Evolutionary conservation across 441 rosid species (phyloP), one percentile per base, ranked within the genome.

Genomic region (Biscutella laevigata): DNA sequence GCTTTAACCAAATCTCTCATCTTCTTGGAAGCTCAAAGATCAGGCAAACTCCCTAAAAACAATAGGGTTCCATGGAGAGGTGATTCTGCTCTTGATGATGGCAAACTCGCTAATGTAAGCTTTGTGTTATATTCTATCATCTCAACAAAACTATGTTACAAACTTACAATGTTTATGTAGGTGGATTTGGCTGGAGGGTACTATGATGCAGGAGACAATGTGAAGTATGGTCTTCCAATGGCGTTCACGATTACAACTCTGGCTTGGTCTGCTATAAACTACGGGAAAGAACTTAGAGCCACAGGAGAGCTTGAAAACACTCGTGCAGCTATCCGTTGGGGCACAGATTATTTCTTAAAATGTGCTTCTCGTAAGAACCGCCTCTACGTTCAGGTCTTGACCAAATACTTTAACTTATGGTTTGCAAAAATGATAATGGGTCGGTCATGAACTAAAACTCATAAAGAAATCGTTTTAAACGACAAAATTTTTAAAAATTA

Each of bases 171-270:
- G n/a, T n/a, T n/a, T 45, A 20, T 36, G 2, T 41, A 86, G 97
- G 72, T 74, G 61, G 91, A 91, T 66, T 83, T 91, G 19, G 66
- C 51, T 0, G 98, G 98, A 29, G 98, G 98, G 35, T 91, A 87
- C 58, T 91, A 91, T 53, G 98, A 91, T 59, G 98, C 96, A 2
- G 98, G 98, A 25, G 98, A 91, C 76, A 91, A 91, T 36, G 86
- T 91, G 25, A 85, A 91, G 59, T 91, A 78, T 9, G 94, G 95
- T 21, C 53, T 91, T 4, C 98, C 96, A 4, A 77, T 87, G 96
- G 98, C 98, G 1, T 91, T 85, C 59, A 91, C 95, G 0, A 38
- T 85, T 26, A 85, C 96, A 29, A 91, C 95, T 0, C 42, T 91
- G 2, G 66, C 98, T 2, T 83, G 95, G 98, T 63, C 82, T 13